Percentiles rank a stretch among this genome's conserved stretches.
Conservation (phyloP, 768 basidiomycete genomes). For the Ramaria rubella region DNA sequence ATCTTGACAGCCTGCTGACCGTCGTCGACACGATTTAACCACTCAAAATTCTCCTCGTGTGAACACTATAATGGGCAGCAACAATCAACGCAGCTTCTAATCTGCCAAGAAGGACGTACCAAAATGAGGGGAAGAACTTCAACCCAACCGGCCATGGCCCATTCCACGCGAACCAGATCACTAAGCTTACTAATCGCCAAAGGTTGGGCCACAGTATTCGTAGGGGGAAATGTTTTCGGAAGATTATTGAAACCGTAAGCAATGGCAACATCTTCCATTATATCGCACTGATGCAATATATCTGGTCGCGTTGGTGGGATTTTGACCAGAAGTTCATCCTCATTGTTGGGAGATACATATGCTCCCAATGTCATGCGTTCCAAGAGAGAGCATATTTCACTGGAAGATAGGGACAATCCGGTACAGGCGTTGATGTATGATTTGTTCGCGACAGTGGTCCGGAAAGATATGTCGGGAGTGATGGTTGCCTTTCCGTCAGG, state of each 20-base stretch:
- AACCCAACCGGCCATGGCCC: slow-evolving; percentile 93
- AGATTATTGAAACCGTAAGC: slow-evolving; percentile 98
- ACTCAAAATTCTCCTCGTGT: slow-evolving; percentile 96
- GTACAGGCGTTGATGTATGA: slow-evolving; percentile 97
- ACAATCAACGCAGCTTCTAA: neutral
- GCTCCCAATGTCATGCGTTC: slow-evolving; percentile 76
- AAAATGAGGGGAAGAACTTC: slow-evolving; percentile 93
- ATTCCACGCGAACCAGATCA: slow-evolving; percentile 83
- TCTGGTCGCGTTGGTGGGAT: slow-evolving; percentile 97
- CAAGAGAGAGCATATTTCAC: slow-evolving; percentile 66
- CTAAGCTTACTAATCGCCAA: slow-evolving; percentile 82
- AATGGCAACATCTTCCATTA: slow-evolving; percentile 97
- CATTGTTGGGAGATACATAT: slow-evolving; percentile 42
- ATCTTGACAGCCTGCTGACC: slow-evolving; percentile 79
- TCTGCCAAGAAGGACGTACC: slow-evolving; percentile 34
- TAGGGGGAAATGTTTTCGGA: slow-evolving; percentile 83
- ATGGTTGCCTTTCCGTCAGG: slow-evolving; percentile 71
- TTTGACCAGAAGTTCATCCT: slow-evolving; percentile 68
- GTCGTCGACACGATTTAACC: slow-evolving; percentile 82
- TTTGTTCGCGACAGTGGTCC: slow-evolving; percentile 64
- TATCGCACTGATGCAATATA: slow-evolving; percentile 95
- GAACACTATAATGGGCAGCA: slow-evolving; percentile 66
- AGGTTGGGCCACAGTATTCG: slow-evolving; percentile 92
- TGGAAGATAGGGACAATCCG: slow-evolving; percentile 62
- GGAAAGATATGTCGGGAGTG: slow-evolving; percentile 74